Evolutionary conservation across 75 land plant species (phyloP).

Genomic region (Azolla pinnata): DNA sequence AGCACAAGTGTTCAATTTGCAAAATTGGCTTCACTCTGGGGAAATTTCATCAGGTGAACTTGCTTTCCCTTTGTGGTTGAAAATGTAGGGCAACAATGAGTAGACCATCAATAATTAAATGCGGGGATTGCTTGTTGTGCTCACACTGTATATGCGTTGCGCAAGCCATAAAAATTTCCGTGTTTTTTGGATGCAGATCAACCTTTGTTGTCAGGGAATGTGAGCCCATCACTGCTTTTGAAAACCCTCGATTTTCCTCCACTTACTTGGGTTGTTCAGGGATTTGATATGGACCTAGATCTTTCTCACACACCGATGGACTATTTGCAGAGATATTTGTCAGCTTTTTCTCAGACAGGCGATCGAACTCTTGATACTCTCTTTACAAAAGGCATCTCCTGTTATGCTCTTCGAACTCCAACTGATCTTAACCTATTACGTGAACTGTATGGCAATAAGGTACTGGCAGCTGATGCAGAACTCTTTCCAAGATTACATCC

Average conservation of each 20-base stretch:
- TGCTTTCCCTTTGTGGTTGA: neutral
- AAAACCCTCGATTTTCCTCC: conserved; percentile 46
- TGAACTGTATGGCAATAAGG: conserved; percentile 34
- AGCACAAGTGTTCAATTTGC: conserved; percentile 42
- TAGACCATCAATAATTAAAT: too few relatives aligned
- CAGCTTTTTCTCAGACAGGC: conserved; percentile 38
- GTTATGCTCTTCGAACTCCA: conserved; percentile 40
- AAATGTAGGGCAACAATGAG: neutral
- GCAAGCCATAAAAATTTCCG: too few relatives aligned
- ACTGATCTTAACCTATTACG: conserved; percentile 37
- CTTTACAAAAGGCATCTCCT: conserved; percentile 34
- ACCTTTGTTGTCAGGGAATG: conserved; percentile 12
- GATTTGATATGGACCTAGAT: conserved; percentile 37
- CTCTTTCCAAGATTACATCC: conserved; percentile 30
- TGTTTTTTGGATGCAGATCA: conserved; percentile 3
- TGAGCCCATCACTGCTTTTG: conserved; percentile 31
- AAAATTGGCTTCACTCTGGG: conserved; percentile 42
- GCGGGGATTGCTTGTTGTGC: too few relatives aligned
- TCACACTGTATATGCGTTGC: too few relatives aligned
- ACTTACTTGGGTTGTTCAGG: conserved; percentile 45
- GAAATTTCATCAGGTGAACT: conserved; percentile 6
- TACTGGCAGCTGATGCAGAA: conserved; percentile 33
- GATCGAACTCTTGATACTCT: conserved; percentile 40
- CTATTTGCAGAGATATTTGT: conserved; percentile 30
- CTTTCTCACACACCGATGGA: conserved; percentile 26